Evolutionary conservation across 495 filamentous ascomycete genomes (phyloP), one percentile per base, ranked within the genome.

Genomic region (Lasiosphaeria ovina): DNA sequence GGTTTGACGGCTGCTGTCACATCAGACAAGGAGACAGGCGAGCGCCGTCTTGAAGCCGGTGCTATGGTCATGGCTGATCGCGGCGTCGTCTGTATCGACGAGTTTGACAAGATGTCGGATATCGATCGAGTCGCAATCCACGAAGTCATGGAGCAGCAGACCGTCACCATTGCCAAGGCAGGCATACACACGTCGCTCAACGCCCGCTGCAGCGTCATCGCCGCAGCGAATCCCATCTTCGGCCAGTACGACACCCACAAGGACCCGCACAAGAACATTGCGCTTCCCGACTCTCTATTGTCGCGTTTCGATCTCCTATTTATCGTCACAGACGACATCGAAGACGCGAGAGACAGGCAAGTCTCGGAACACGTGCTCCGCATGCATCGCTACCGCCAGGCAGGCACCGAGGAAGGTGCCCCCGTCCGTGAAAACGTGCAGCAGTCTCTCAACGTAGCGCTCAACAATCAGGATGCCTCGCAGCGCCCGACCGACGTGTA

Each of bases 71-170:
- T 99, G 60, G 94, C 86, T 69, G 94, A 99, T 68, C 87, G 94
- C 50, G 94, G 94, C 58, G 93, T 99, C 42, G 94, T 99, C 45
- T 99, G 94, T 77, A 99, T 99, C 66, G 94, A 99, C 73, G 94
- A 99, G 73, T 99, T 99, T 70, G 94, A 99, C 76, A 99, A 99
- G 77, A 99, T 99, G 94, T 95, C 90, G 63, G 94, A 98, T 73
- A 88, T 98, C 42, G 94, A 99, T 73, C 87, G 94, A 64, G 94
- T 99, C 24, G 94, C 94, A 51, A 99, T 99, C 67, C 94, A 99
- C 83, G 94, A 99, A 91, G 94, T 99, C 58, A 99, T 99, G 94
- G 94, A 99, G 75, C 94, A 99, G 77, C 94, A 99, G 72, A 99
- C 94, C 0, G 94, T 99, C 60, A 99, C 94, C 34, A 98, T 99